phyloP scores from a whole-genome alignment of 345 rosid species.

The Boechera divaricarpa region DNA sequence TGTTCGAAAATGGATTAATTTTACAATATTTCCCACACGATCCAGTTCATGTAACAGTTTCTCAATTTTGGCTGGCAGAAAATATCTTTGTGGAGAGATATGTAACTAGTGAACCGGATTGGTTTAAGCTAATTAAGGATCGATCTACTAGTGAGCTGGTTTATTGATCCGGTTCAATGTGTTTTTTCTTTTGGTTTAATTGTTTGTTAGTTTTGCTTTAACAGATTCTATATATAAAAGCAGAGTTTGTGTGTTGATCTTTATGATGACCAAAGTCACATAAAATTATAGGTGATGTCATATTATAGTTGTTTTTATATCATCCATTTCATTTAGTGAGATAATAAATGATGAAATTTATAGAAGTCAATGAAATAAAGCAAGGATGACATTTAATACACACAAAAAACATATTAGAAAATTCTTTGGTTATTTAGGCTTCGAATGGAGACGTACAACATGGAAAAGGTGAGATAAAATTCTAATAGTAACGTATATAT shows the following conservation, averaged over 20 bases:
- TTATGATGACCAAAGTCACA: background rate
- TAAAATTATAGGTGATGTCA: background rate
- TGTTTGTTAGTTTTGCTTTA: background rate
- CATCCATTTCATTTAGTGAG: background rate
- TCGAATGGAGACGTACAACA: no score
- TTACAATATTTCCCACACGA: constrained; percentile 22
- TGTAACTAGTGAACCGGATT: background rate
- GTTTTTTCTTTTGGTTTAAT: background rate
- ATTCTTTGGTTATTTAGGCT: no score
- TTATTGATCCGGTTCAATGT: background rate
- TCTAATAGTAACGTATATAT: no score
- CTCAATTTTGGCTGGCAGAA: background rate
- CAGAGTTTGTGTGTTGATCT: background rate
- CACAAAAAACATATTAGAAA: background rate
- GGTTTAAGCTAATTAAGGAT: background rate
- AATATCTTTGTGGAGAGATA: background rate
- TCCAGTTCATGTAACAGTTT: constrained; percentile 13
- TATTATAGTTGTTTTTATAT: background rate
- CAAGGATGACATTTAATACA: background rate
- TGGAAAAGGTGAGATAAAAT: no score
- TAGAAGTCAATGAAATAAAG: background rate
- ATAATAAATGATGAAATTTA: background rate
- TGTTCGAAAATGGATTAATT: background rate
- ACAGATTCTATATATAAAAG: background rate
- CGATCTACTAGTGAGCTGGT: background rate